Percentiles rank a stretch among this genome's conserved stretches.
Evolutionary conservation across 2,329 filamentous ascomycete species (phyloP).

Genomic region (Eurotiales sp.): DNA sequence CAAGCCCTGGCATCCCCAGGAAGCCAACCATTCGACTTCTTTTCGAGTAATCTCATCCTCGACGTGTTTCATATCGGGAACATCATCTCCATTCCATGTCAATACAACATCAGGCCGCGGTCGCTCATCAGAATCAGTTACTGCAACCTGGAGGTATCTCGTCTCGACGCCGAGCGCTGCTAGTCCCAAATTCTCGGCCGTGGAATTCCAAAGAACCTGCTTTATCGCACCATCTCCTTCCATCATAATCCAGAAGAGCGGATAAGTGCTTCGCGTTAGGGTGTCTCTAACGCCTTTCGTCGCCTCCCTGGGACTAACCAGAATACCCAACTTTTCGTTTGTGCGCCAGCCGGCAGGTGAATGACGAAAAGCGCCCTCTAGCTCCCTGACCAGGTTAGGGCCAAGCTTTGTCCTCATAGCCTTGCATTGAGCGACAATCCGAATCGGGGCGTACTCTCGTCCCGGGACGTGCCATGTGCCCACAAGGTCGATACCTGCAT

Average conservation of each 20-base stretch:
- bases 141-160: slow-evolving; percentile 22
- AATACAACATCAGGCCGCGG: slow-evolving; percentile 25
- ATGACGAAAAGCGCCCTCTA: slow-evolving; percentile 66
- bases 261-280: slow-evolving; percentile 62
- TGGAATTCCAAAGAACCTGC: slow-evolving; percentile 45
- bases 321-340: slow-evolving; percentile 62
- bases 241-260: slow-evolving; percentile 62
- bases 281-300: slow-evolving; percentile 76
- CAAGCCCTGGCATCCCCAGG: slow-evolving; percentile 23
- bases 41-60: slow-evolving; percentile 23
- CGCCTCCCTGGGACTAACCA: slow-evolving; percentile 66
- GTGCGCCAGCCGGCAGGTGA: slow-evolving; percentile 71
- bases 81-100: slow-evolving; percentile 35
- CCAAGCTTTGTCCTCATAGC: slow-evolving; percentile 39
- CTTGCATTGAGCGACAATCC: slow-evolving; percentile 47
- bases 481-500: slow-evolving; percentile 46
- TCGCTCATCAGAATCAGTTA: slow-evolving; percentile 12
- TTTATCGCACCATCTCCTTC: slow-evolving; percentile 34
- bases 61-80: slow-evolving; percentile 30
- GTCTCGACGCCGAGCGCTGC: slow-evolving; percentile 37
- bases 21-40: slow-evolving; percentile 27
- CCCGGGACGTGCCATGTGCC: slow-evolving; percentile 43
- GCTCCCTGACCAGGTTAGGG: slow-evolving; percentile 43
- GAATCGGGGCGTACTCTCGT: slow-evolving; percentile 27
- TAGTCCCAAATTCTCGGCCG: slow-evolving; percentile 36